Evolutionary conservation across 352 stramenopile species (phyloP), one percentile per base, ranked within the genome.

Genomic region (Pythium volutum): DNA sequence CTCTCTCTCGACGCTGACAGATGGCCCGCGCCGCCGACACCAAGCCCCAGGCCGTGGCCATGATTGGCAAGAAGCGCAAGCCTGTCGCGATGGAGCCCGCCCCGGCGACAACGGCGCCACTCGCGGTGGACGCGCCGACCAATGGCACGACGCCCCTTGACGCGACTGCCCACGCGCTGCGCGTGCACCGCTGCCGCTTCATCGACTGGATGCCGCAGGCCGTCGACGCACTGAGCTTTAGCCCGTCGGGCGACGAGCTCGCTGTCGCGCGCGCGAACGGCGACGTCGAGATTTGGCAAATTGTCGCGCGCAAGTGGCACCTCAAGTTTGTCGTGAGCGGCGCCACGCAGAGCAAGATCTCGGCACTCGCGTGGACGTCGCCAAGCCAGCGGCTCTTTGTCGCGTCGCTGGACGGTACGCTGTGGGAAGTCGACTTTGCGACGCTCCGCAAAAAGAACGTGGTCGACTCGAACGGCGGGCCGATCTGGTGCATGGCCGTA

Each of bases 401-500:
- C 3, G 74, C 77, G 15, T 92, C 77, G 38, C 62, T 92, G 20
- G 79, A 92, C 41, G 83, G 82, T 26, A 91, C 79, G 47, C 57
- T 94, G 15, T 91, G 85, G 81, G 85, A 97, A 39, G 59, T 95
- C 36, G 87, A 97, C 73, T 77, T 96, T 46, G 46, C 76, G 41
- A 62, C 70, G 29, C 63, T 96, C 18, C 63, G 71, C 57, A 87
- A 90, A 62, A 91, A 83, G 63, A 76, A 92, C 72, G 71, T 95
- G 18, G 76, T 75, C 51, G 87, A 97, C 62, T 91, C 84, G 33
- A 96, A 95, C 65, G 89, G 89, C 33, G 89, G 91, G 2, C 76
- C 89, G 31, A 80, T 96, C 46, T 97, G 89, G 89, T 89, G 80
- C 64, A 88, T 97, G 80, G 80, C 77, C 6, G 69, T 92, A 55